These are phyloP conservation scores for Acanthamoeba sp. DNA, from an alignment of 208 protist species.

Conservation along the genomic window DNA sequence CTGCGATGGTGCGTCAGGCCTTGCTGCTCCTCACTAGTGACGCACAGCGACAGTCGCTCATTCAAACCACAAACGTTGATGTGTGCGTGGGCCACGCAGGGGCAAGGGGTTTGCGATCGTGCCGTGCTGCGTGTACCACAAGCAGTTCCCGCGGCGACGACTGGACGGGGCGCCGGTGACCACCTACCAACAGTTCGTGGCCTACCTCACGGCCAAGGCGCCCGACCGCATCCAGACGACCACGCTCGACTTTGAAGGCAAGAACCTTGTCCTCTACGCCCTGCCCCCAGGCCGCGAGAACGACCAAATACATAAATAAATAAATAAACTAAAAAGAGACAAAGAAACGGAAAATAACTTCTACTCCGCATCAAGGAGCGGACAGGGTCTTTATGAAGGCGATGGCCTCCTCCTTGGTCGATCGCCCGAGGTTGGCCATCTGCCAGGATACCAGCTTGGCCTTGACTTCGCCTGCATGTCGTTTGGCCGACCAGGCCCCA, in stretches of 20 bases:
- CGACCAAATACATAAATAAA: too few relatives aligned
- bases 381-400: conserved; percentile 22
- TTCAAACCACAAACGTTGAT: too few relatives aligned
- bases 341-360: too few relatives aligned
- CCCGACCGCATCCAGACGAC: neutral
- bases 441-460: conserved; percentile 13
- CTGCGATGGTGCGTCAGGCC: neutral
- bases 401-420: conserved; percentile 2
- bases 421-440: neutral
- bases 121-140: conserved; percentile 56
- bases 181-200: conserved; percentile 44
- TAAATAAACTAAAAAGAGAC: neutral
- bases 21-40: too few relatives aligned
- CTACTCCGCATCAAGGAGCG: too few relatives aligned
- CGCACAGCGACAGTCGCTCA: too few relatives aligned
- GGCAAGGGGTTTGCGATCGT: conserved; percentile 54
- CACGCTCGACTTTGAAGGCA: conserved; percentile 39
- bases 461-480: neutral
- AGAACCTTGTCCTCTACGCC: conserved; percentile 44
- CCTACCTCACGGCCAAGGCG: conserved; percentile 37
- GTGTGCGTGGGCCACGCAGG: neutral
- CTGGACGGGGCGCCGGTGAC: conserved; percentile 23
- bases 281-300: neutral
- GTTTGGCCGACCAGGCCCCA: too few relatives aligned
- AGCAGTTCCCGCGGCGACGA: conserved; percentile 34